Conservation (phyloP, 768 basidiomycete species). For the Wakefieldia striispora region DNA sequence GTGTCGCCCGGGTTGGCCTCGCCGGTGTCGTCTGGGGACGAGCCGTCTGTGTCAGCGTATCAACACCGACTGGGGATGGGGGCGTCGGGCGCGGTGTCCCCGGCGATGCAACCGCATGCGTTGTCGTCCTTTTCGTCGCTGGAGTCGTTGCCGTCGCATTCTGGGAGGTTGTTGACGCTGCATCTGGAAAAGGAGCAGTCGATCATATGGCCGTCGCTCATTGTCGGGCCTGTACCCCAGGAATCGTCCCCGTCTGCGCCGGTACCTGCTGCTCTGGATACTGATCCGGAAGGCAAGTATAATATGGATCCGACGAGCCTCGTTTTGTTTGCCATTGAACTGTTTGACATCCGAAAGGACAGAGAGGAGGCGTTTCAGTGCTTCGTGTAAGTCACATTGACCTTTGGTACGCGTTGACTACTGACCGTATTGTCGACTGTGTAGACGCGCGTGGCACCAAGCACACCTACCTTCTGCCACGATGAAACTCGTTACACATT, state of each 20-base stretch:
- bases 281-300: slow-evolving; percentile 55
- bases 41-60: slow-evolving; percentile 30
- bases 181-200: slow-evolving; percentile 80
- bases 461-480: slow-evolving; percentile 72
- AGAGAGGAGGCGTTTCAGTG: slow-evolving; percentile 79
- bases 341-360: slow-evolving; percentile 72
- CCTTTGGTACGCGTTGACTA: not conserved
- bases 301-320: slow-evolving; percentile 88
- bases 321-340: slow-evolving; percentile 65
- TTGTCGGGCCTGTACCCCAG: slow-evolving; percentile 69
- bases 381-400: slow-evolving; percentile 55
- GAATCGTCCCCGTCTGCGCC: slow-evolving; percentile 51
- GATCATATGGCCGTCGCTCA: slow-evolving; percentile 79
- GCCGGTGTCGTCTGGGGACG: slow-evolving; percentile 59
- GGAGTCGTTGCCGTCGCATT: slow-evolving; percentile 61
- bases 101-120: slow-evolving; percentile 51
- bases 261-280: slow-evolving; percentile 52
- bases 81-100: slow-evolving; percentile 55
- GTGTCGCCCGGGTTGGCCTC: slow-evolving; percentile 63
- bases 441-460: slow-evolving; percentile 80
- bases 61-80: slow-evolving; percentile 23
- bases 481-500: slow-evolving; percentile 74
- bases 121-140: slow-evolving; percentile 78
- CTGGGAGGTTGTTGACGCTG: slow-evolving; percentile 71
- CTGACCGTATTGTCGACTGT: not conserved